These are phyloP conservation scores for Scutellaria minor DNA, from an alignment of 257 asterid genomes.

Conservation along the genomic window DNA sequence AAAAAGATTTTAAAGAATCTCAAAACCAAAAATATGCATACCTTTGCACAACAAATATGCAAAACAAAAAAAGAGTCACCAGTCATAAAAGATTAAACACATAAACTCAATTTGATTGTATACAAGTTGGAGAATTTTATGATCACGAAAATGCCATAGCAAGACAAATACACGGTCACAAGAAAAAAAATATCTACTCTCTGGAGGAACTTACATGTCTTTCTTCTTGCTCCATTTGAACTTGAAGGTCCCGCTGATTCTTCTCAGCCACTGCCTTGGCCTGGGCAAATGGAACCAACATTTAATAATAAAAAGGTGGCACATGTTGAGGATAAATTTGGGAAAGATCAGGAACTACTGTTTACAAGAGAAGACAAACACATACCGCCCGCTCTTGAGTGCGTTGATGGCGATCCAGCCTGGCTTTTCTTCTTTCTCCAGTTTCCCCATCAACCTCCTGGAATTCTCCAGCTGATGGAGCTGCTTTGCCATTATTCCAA, in stretches of 20 bases:
- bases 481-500: slow-evolving; percentile 48
- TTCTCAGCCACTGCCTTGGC: slow-evolving; percentile 97
- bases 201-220: slow-evolving; percentile 76
- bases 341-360: slow-evolving; percentile 24
- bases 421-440: slow-evolving; percentile 94
- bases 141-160: slow-evolving; percentile 2
- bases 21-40: slow-evolving; percentile 17
- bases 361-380: slow-evolving; percentile 21
- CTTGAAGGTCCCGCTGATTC: slow-evolving; percentile 93
- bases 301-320: slow-evolving; percentile 25
- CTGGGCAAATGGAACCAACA: slow-evolving; percentile 48
- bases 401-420: slow-evolving; percentile 91
- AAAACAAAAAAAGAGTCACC: slow-evolving; percentile 5
- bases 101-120: background rate
- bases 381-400: slow-evolving; percentile 97
- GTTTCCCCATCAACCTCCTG: slow-evolving; percentile 94
- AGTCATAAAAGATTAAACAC: background rate
- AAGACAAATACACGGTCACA: slow-evolving; percentile 23
- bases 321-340: slow-evolving; percentile 10
- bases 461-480: slow-evolving; percentile 78
- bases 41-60: slow-evolving; percentile 10
- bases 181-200: background rate
- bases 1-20: background rate
- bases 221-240: slow-evolving; percentile 95
- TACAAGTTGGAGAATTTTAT: background rate